These are phyloP conservation scores for Ustilago xerochloae DNA, from an alignment of 1,284 basidiomycete species.

Conservation along the genomic window DNA sequence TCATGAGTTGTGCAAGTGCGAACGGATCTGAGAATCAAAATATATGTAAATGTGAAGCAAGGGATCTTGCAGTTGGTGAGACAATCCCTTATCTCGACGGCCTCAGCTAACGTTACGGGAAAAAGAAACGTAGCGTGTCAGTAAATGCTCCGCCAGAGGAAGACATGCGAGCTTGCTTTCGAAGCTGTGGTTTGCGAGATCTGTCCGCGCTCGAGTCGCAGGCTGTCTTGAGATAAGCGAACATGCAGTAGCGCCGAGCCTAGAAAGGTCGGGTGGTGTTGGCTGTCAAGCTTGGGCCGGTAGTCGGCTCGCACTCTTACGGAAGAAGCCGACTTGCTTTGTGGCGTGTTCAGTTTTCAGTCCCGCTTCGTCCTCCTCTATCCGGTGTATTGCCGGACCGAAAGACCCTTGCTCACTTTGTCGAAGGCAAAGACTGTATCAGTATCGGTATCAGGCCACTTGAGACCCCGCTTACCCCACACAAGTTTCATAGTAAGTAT, in stretches of 20 bases:
- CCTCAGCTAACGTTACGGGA: no score
- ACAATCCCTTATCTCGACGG: background rate
- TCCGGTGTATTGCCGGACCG: no score
- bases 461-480: background rate
- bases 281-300: background rate
- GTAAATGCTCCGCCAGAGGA: no score
- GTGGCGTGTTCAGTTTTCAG: background rate
- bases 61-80: conserved; percentile 6
- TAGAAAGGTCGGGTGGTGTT: background rate
- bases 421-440: no score
- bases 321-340: background rate
- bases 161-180: no score
- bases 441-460: conserved; percentile 2
- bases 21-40: background rate
- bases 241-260: no score
- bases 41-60: conserved; percentile 2
- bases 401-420: no score
- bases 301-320: background rate
- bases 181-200: no score
- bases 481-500: background rate
- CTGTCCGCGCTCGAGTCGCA: background rate
- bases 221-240: no score
- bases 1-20: background rate
- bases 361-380: no score
- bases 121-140: no score